Conservation (phyloP, 2,329 filamentous ascomycete genomes). For the Aureobasidium sp. region DNA sequence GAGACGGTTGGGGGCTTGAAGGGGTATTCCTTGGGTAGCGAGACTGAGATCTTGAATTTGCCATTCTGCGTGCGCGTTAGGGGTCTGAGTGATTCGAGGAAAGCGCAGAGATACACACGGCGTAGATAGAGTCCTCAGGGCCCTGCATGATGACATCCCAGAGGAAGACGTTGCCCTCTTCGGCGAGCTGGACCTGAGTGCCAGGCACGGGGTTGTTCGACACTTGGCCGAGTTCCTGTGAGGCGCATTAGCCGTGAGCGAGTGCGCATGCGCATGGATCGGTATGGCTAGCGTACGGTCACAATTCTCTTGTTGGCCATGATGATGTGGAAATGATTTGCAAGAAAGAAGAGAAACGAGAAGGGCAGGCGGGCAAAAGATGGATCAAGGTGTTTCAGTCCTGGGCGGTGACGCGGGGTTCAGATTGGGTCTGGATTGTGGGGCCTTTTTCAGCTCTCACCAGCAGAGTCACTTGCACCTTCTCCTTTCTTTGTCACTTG, state of each 20-base stretch:
- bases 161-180: conserved; percentile 57
- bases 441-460: neutral
- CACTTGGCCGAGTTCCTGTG: conserved; percentile 54
- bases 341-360: neutral
- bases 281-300: conserved; percentile 26
- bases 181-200: conserved; percentile 47
- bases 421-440: neutral
- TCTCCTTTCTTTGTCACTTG: neutral
- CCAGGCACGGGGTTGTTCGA: conserved; percentile 47
- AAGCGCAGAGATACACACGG: conserved; percentile 38
- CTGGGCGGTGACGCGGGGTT: neutral
- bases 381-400: conserved; percentile 4
- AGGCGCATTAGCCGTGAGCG: neutral
- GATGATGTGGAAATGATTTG: conserved; percentile 14
- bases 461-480: neutral
- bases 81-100: neutral
- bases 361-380: neutral
- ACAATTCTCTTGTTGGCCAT: conserved; percentile 36
- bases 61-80: conserved; percentile 46
- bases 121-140: conserved; percentile 55
- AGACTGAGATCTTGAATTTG: conserved; percentile 63
- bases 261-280: neutral
- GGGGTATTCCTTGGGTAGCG: conserved; percentile 72
- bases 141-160: conserved; percentile 63
- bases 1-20: conserved; percentile 77